Percentiles rank a stretch among this genome's conserved stretches.
Evolutionary conservation across 768 basidiomycete species (phyloP).

Genomic region (Naematelia aurantialba): DNA sequence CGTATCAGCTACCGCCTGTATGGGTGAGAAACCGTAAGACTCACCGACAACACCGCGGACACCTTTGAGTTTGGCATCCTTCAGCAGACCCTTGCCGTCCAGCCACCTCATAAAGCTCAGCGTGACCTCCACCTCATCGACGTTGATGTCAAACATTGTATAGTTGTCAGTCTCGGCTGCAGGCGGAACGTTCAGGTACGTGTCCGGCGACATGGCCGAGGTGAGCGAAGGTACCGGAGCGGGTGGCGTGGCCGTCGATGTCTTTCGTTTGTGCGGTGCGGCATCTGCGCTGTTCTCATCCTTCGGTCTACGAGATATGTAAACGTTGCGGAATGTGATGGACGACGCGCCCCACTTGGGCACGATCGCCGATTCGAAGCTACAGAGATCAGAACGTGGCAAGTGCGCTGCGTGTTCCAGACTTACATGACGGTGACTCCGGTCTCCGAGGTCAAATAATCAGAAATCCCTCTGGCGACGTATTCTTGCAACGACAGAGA

Average conservation of each 20-base stretch:
- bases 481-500: slow-evolving; percentile 67
- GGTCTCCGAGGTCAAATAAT: slow-evolving; percentile 87
- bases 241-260: slow-evolving; percentile 28
- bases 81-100: slow-evolving; percentile 88
- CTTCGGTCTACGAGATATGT: slow-evolving; percentile 75
- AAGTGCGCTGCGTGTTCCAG: not conserved
- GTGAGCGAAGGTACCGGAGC: slow-evolving; percentile 40
- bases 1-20: not conserved
- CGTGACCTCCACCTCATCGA: slow-evolving; percentile 93
- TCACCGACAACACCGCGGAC: slow-evolving; percentile 87
- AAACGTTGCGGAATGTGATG: slow-evolving; percentile 95
- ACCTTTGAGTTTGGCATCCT: slow-evolving; percentile 86
- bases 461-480: slow-evolving; percentile 80
- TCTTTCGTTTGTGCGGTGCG: slow-evolving; percentile 12
- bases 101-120: slow-evolving; percentile 87
- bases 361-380: slow-evolving; percentile 93
- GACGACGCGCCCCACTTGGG: slow-evolving; percentile 96
- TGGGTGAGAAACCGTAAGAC: slow-evolving; percentile 29
- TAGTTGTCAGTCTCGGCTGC: slow-evolving; percentile 57
- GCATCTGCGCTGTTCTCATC: slow-evolving; percentile 10
- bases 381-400: slow-evolving; percentile 13
- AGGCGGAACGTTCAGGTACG: slow-evolving; percentile 25
- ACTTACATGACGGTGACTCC: slow-evolving; percentile 75
- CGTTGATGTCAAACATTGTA: slow-evolving; percentile 86
- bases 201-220: slow-evolving; percentile 32